Evolutionary conservation across 208 protist genomes (phyloP), one percentile per base, ranked within the genome.

Genomic region (Strigomonas oncopelti): DNA sequence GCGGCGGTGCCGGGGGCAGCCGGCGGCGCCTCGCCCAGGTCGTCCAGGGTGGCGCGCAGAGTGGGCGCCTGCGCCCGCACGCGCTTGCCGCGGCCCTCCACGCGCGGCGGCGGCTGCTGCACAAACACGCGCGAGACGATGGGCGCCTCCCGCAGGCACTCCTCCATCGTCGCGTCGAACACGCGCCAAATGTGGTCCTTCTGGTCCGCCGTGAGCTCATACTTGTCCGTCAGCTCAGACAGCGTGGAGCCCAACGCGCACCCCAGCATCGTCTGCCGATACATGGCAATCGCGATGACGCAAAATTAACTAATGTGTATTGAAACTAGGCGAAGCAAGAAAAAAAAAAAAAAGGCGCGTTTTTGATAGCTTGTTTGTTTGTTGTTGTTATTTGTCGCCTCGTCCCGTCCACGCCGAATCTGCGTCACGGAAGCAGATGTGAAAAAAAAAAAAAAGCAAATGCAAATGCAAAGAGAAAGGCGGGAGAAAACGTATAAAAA

Each of bases 81-180:
- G 16, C 14, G 20, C 58, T 51, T 27, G 31, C 32, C 13, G 31
- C 14, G 8, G 5, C 7, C 9, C 29, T 58, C 9, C 62, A 53
- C 53, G n/a, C 48, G 48, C 11, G 75, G 72, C 3, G 73, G 70
- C 13, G 86, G 80, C 14, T 77, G 61, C 28, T 75, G 61, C 25
- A 95, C 85, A 29, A 69, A 46, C 61, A 93, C 76, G 42, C 67
- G 73, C 1, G 82, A 84, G 61, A 80, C 71, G 13, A 85, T 61
- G 4, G 90, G 88, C 1, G 74, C 83, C 64, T 91, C 85, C 28
- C 78, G 72, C 24, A 92, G 70, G 5, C 77, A 62, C 13, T 65
- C 70, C 13, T 90, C 82, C 88, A 96, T 90, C 24, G 81, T 77
- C 14, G 60, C 42, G 60, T 96, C 88, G 64, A 93, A 93, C 24